Evolutionary conservation across 1,284 basidiomycete genomes (phyloP), one percentile per base, ranked within the genome.

Genomic region (Inonotus obliquus): DNA sequence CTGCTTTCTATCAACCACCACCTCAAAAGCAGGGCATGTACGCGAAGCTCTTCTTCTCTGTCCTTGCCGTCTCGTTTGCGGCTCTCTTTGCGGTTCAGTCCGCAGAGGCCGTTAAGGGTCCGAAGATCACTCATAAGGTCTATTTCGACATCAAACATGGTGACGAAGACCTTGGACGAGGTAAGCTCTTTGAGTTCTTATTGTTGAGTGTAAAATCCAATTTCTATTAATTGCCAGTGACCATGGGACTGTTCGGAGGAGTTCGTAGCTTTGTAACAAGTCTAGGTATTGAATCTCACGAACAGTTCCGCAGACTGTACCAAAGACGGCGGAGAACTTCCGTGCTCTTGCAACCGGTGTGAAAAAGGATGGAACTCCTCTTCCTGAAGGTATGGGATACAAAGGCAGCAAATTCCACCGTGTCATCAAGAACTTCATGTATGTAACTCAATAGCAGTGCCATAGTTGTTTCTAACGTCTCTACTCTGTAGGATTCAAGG

Each of bases 61-160:
- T 91, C 63, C 69, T 90, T 64, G 71, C 88, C 63, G 74, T 89
- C 60, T 81, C 89, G 53, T 64, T 92, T 62, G 81, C 81, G 14
- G 85, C 89, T 0, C 77, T 92, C 68, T 85, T 89, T 74, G 89
- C 80, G 67, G 83, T 79, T 37, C 83, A 82, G 70, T 81, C 80
- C 54, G 89, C 77, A 19, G 87, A 90, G 68, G 89, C 88, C n/a
- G 81, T 81, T 14, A 91, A 89, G 67, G 85, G 87, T 17, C 94
- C 94, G 17, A 86, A 83, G 77, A 87, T 97, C 70, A 96, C 94
- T 55, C 78, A 92, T 83, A 93, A 90, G 77, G 90, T 97, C 70
- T 97, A 87, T 81, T 97, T 97, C 71, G 94, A 97, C 75, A 88
- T 97, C 65, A 86, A 90, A 69, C 93, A 96, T 75, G 93, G 92